phyloP scores from a whole-genome alignment of 495 filamentous ascomycete genomes.

The Xylaria cubensis region DNA sequence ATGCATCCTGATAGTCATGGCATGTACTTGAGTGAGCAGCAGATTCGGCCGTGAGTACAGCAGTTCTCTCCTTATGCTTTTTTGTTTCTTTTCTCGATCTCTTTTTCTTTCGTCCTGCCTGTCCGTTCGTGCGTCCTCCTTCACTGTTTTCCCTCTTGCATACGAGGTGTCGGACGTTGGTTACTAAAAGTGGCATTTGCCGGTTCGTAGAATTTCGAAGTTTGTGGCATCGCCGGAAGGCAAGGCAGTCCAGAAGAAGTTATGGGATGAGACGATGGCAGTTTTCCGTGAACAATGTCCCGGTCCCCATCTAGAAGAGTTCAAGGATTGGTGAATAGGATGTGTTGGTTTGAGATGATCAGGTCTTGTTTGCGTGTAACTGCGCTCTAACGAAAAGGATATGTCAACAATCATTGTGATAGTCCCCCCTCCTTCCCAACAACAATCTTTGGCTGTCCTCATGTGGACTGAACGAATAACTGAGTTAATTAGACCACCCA shows the following conservation, averaged over 20 bases:
- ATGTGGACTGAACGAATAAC: neutral
- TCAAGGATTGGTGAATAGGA: conserved; percentile 19
- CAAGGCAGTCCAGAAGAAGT: conserved; percentile 40
- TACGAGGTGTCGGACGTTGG: neutral
- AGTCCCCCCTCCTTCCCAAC: too few species aligned
- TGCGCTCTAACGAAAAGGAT: neutral
- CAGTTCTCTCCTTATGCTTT: neutral
- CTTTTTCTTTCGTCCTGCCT: neutral
- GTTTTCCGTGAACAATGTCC: conserved; percentile 31
- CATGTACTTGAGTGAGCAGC: conserved; percentile 35
- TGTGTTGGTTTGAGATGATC: neutral
- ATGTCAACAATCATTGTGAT: neutral
- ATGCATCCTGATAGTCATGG: conserved; percentile 28
- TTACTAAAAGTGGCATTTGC: neutral
- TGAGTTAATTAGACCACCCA: neutral
- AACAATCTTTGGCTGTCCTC: neutral
- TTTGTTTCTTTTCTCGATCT: neutral
- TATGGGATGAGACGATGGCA: conserved; percentile 55
- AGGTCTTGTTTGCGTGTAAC: neutral
- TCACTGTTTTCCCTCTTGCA: neutral
- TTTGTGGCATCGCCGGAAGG: conserved; percentile 48
- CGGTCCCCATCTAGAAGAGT: conserved; percentile 31
- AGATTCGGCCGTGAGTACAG: conserved; percentile 33
- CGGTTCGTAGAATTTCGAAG: conserved; percentile 28
- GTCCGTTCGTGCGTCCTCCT: neutral